A percentile compares a stretch with the other conserved stretches of the same genome.
phyloP scores from a whole-genome alignment of 805 yeast genomes.

The Wickerhamiella musiphila region DNA sequence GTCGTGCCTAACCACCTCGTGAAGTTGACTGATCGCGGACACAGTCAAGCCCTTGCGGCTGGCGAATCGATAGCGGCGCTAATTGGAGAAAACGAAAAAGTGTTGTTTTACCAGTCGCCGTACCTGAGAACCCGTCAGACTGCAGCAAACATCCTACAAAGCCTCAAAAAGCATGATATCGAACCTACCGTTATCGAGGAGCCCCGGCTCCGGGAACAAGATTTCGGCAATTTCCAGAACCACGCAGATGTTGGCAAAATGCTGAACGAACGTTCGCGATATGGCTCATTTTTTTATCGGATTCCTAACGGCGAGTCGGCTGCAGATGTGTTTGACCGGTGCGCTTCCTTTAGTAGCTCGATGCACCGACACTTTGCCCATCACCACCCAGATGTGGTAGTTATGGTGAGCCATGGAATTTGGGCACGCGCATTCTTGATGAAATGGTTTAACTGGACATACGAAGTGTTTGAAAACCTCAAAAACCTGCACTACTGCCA shows the following conservation, averaged over 20 bases:
- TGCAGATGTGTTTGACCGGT: slow-evolving; percentile 85
- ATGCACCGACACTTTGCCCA: slow-evolving; percentile 59
- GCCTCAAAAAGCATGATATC: slow-evolving; percentile 25
- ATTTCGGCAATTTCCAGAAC: slow-evolving; percentile 84
- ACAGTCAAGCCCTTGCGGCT: slow-evolving; percentile 25
- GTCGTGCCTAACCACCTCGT: slow-evolving; percentile 68
- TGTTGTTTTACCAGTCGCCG: slow-evolving; percentile 74
- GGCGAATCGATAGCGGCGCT: slow-evolving; percentile 22
- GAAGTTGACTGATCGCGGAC: slow-evolving; percentile 55
- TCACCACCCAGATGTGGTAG: slow-evolving; percentile 58
- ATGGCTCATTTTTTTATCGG: slow-evolving; percentile 77
- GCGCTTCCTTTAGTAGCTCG: slow-evolving; percentile 79
- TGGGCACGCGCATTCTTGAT: slow-evolving; percentile 85
- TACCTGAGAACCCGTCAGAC: slow-evolving; percentile 75
- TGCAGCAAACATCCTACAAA: slow-evolving; percentile 48
- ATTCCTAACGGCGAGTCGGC: slow-evolving; percentile 93
- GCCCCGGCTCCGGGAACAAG: slow-evolving; percentile 86
- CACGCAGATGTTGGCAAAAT: slow-evolving; percentile 41
- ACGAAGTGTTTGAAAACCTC: slow-evolving; percentile 71
- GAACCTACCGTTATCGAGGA: slow-evolving; percentile 57
- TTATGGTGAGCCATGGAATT: slow-evolving; percentile 82
- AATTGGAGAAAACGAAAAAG: slow-evolving; percentile 33
- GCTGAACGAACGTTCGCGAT: slow-evolving; percentile 77
- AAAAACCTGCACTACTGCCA: slow-evolving; percentile 76
- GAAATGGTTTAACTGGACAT: slow-evolving; percentile 92